Conservation (phyloP, 768 basidiomycete species). For the Russula virescens region DNA sequence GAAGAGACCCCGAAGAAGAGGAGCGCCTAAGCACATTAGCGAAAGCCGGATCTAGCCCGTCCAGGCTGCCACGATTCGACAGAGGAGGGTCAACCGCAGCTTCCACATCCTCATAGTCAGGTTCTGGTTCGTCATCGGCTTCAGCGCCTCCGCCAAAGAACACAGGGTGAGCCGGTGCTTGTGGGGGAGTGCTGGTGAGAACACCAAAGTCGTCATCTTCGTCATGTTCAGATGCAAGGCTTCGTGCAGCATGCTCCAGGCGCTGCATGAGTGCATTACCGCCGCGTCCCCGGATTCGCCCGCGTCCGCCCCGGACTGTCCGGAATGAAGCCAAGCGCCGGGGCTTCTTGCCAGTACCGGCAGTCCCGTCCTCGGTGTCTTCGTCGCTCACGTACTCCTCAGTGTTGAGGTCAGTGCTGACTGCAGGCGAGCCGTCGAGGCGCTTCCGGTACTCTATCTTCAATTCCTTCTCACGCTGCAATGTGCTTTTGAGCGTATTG, state of each 20-base stretch:
- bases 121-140: conserved; percentile 28
- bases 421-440: conserved; percentile 42
- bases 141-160: conserved; percentile 26
- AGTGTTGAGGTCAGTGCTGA: conserved; percentile 38
- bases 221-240: conserved; percentile 20
- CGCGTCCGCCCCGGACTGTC: conserved; percentile 18
- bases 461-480: conserved; percentile 79
- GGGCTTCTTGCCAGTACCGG: conserved; percentile 16
- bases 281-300: conserved; percentile 19
- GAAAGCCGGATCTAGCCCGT: conserved; percentile 84
- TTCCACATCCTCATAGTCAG: conserved; percentile 31
- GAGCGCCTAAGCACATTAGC: conserved; percentile 69
- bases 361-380: conserved; percentile 31
- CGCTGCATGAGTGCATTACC: conserved; percentile 23
- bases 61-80: conserved; percentile 66
- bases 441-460: conserved; percentile 57
- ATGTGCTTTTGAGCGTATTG: conserved; percentile 68
- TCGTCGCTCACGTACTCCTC: conserved; percentile 46
- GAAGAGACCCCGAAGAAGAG: conserved; percentile 37
- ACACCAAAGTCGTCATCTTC: conserved; percentile 23
- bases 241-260: conserved; percentile 22
- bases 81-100: conserved; percentile 35
- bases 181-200: conserved; percentile 22
- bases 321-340: conserved; percentile 19
- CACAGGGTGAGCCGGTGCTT: conserved; percentile 10